Evolutionary conservation across 2,329 filamentous ascomycete species (phyloP), one percentile per base, ranked within the genome.

Genomic region (Gyromitra esculenta): DNA sequence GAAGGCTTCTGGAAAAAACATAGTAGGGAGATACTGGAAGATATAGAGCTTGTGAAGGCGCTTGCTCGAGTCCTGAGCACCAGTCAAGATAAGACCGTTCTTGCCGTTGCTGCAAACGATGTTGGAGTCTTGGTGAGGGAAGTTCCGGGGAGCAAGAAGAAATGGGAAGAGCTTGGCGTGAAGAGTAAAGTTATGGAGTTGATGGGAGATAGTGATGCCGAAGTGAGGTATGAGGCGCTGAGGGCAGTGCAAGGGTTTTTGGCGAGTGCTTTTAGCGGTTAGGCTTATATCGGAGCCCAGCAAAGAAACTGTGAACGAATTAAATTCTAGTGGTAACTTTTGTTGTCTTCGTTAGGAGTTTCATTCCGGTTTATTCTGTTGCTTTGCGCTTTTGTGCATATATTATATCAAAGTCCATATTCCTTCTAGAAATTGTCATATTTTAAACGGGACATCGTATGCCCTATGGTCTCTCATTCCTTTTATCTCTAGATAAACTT

Each of bases 51-150:
- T 67, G 89, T 92, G 50, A 90, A 90, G 82, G 92, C 93, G 85
- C 86, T 97, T 72, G 92, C 91, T n/a, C 92, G 94, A 81, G 97
- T 97, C 78, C 87, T 97, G 85, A 87, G 89, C 83, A 85, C 97
- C 88, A 89, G 88, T 86, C 88, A 93, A 91, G 92, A 96, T 81
- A 93, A 92, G 82, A 92, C 96, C 82, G 94, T 97, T 25, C 86
- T 97, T 79, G 94, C 94, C 1, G 95, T 97, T 84, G 94, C 92
- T 21, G 97, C 94, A 85, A 97, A 96, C 83, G 94, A 97, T 82
- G 89, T 97, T 21, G 94, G 93, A n/a, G 91, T 87, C 78, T 85
- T 97, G 77, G 94, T 97, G 63, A 94, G 92, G 84, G 92, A 96
- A 84, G 92, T 95, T 70, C 94, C 94, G 0, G 94, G 97, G 85